phyloP scores from a whole-genome alignment of 352 stramenopile species.

The Phytophthora kernoviae region DNA sequence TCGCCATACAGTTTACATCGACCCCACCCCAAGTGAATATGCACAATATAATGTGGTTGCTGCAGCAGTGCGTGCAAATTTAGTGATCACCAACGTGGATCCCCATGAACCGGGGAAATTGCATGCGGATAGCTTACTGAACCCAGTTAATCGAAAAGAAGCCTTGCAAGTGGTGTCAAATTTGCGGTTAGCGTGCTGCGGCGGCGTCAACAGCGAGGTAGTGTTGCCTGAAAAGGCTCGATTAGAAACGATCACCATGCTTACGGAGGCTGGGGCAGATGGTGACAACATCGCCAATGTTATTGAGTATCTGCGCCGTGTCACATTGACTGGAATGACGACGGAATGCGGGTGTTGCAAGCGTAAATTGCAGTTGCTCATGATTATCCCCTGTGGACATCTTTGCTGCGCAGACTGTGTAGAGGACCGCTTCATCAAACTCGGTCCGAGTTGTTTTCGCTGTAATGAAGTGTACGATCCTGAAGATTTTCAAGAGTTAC shows the following conservation, averaged over 20 bases:
- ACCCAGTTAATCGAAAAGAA: conserved; percentile 59
- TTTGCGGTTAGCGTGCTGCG: conserved; percentile 48
- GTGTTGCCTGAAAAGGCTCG: conserved; percentile 34
- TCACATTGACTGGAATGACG: conserved; percentile 26
- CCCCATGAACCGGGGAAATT: conserved; percentile 42
- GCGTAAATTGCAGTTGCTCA: conserved; percentile 75
- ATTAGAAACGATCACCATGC: conserved; percentile 55
- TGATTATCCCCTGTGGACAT: conserved; percentile 90
- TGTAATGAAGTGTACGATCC: conserved; percentile 62
- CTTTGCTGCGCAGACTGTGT: conserved; percentile 92
- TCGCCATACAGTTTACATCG: conserved; percentile 43
- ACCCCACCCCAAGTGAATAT: conserved; percentile 62
- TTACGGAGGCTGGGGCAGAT: conserved; percentile 32
- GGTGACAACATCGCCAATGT: conserved; percentile 32
- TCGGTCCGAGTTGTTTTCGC: conserved; percentile 47
- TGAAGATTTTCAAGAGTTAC: conserved; percentile 87
- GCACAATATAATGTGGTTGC: conserved; percentile 67
- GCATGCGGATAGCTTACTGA: conserved; percentile 66
- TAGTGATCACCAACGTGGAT: conserved; percentile 67
- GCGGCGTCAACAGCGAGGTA: conserved; percentile 37
- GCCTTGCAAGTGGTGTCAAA: conserved; percentile 51
- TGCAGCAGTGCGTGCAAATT: conserved; percentile 53
- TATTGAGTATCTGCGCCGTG: conserved; percentile 49
- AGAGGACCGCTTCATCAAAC: conserved; percentile 50
- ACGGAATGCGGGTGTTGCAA: conserved; percentile 73